Evolutionary conservation across 257 asterid genomes (phyloP).

Genomic region (Solanum stenotomum): DNA sequence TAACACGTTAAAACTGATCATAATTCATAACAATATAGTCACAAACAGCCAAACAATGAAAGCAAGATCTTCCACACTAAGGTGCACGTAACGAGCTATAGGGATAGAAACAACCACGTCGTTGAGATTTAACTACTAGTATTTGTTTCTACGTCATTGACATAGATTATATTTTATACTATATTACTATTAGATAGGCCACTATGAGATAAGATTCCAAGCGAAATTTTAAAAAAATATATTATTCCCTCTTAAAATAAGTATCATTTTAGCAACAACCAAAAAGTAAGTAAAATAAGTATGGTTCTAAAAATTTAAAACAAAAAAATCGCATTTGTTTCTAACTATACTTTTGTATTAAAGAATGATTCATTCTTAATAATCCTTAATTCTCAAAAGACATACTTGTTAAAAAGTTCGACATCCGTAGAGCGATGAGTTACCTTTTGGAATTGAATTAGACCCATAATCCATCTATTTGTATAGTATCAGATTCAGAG

Average conservation of each 20-base stretch:
- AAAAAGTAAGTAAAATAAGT: too few species aligned
- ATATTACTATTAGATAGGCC: too few species aligned
- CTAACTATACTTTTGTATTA: neutral
- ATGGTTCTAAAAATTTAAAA: too few species aligned
- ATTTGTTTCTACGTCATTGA: neutral
- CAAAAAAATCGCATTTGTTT: neutral
- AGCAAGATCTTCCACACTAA: neutral
- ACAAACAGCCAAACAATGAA: neutral
- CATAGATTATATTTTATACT: too few species aligned
- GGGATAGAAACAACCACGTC: neutral
- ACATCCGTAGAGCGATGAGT: too few species aligned
- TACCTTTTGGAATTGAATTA: rapidly evolving
- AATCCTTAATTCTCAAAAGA: too few species aligned
- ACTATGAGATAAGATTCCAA: neutral
- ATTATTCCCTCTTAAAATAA: neutral
- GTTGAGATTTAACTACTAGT: neutral
- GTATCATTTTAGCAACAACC: neutral
- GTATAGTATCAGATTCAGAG: too few species aligned
- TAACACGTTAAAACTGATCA: neutral
- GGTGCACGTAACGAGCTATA: neutral
- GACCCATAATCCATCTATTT: too few species aligned
- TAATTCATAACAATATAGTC: neutral
- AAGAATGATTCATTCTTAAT: neutral
- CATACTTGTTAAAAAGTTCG: neutral
- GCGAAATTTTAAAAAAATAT: too few species aligned